Percentiles rank a stretch among this genome's conserved stretches.
phyloP scores from a whole-genome alignment of 2,329 filamentous ascomycete genomes.

The Chaetoscypha palmicola region DNA sequence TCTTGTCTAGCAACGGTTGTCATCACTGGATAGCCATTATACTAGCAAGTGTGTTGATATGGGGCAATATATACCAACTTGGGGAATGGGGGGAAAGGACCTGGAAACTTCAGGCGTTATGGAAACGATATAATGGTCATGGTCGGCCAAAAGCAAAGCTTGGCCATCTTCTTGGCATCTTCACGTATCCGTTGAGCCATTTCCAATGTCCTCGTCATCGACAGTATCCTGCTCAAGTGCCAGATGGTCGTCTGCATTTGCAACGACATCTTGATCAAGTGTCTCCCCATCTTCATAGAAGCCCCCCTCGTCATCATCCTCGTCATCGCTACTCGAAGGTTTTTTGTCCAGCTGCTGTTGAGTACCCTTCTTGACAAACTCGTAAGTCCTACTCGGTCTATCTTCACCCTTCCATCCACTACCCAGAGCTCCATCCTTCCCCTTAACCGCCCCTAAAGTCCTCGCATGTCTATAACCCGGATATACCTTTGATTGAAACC shows the following conservation, averaged over 20 bases:
- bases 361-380: conserved; percentile 50
- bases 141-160: no score
- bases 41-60: no score
- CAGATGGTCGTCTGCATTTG: conserved; percentile 21
- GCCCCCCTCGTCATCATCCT: conserved; percentile 19
- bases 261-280: no score
- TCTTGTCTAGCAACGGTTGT: background rate
- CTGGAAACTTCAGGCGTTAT: no score
- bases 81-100: no score
- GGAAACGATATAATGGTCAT: no score
- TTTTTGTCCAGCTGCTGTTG: conserved; percentile 29
- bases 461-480: conserved; percentile 68
- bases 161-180: no score
- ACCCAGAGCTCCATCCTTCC: conserved; percentile 38
- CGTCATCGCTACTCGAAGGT: conserved; percentile 23
- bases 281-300: conserved; percentile 21
- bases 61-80: no score
- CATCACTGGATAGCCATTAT: background rate
- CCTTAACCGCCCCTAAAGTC: conserved; percentile 59
- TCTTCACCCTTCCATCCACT: conserved; percentile 46
- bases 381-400: conserved; percentile 49
- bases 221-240: conserved; percentile 29
- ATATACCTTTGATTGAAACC: conserved; percentile 60
- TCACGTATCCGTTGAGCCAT: no score
- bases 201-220: conserved; percentile 12